Conservation (phyloP, 345 rosid species). For the Cardamine occulta region DNA sequence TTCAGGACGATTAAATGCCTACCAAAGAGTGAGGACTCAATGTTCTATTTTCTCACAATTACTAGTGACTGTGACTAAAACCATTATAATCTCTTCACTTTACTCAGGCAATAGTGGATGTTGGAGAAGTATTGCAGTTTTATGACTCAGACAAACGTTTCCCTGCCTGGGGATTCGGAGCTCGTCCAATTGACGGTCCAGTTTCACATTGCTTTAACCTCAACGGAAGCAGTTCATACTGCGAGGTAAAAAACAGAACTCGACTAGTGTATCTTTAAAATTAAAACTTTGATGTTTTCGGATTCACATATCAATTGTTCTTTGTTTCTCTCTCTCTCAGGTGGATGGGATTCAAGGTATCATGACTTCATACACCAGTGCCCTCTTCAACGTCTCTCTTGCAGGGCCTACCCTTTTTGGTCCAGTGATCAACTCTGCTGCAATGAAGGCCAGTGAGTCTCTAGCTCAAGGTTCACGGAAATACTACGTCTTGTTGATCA, state of each 20-base stretch:
- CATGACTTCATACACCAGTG: conserved; percentile 76
- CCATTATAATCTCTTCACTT: conserved; percentile 4
- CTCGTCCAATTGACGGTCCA: conserved; percentile 92
- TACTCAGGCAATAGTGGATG: conserved; percentile 77
- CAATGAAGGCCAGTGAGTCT: conserved; percentile 71
- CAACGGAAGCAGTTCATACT: conserved; percentile 75
- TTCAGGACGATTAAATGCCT: conserved; percentile 67
- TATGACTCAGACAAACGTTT: conserved; percentile 86
- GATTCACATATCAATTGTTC: not conserved
- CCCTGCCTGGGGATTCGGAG: conserved; percentile 99
- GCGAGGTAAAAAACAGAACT: conserved; percentile 60
- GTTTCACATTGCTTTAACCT: conserved; percentile 94
- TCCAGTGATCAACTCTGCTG: conserved; percentile 75
- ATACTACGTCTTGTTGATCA: conserved; percentile 81
- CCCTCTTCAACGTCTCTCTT: conserved; percentile 85
- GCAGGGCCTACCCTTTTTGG: conserved; percentile 98
- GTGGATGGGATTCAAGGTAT: conserved; percentile 95
- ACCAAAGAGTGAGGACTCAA: conserved; percentile 62
- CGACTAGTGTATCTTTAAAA: not conserved
- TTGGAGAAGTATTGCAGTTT: conserved; percentile 88
- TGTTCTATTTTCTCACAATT: not conserved
- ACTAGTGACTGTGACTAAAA: conserved; percentile 28
- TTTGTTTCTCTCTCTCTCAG: conserved; percentile 43
- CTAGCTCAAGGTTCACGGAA: conserved; percentile 63
- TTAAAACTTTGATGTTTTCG: not conserved